Base-by-base conservation (phyloP, 768 basidiomycete genomes). In the Grammothele lineata region DNA sequence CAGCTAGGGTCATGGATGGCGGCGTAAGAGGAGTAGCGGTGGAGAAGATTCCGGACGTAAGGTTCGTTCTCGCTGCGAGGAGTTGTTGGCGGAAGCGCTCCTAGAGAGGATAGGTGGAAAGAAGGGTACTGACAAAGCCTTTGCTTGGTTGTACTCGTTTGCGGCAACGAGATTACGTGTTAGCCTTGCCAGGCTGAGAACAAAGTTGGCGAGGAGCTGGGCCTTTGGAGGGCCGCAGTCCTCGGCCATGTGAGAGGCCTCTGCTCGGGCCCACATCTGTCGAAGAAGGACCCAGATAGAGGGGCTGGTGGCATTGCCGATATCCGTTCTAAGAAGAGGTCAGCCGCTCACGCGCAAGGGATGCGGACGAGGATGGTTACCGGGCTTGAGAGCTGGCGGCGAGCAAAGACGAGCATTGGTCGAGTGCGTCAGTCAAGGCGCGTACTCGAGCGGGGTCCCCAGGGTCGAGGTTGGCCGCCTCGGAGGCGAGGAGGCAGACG, bases 81-180 rank as follows among this genome's bases (percentile, higher is more conserved):
- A 36, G 35, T 6, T 7, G 17, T 36, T 17, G 35, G 8, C 9
- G 8, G 35, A 30, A 14, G 14, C 8, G 27, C 27, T 30, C 8
- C 27, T 7, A 14, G 27, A 14, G 8, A 8, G 35, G 7, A 36
- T 6, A 21, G 2, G 27, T 19, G 12, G 7, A 14, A 25, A 34
- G n/a, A 32, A 9, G 12, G 4, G 24, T 17, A 68, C 90, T 71
- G 57, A 94, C 92, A 80, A 85, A 21, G 86, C 84, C 48, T 67
- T 70, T 33, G 63, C 58, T 61, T 96, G 93, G 65, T 91, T 90
- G n/a, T 62, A 61, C 7, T 79, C 73, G 14, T 83, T 75, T 5
- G 82, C 87, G 9, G 90, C 90, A 26, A 89, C 81, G 9, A 93
- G 66, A 61, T 96, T 94, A 49, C 93, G 77, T 12, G 88, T 91